Evolutionary conservation across 2,329 filamentous ascomycete species (phyloP).

Genomic region (Xylariaceae sp.): DNA sequence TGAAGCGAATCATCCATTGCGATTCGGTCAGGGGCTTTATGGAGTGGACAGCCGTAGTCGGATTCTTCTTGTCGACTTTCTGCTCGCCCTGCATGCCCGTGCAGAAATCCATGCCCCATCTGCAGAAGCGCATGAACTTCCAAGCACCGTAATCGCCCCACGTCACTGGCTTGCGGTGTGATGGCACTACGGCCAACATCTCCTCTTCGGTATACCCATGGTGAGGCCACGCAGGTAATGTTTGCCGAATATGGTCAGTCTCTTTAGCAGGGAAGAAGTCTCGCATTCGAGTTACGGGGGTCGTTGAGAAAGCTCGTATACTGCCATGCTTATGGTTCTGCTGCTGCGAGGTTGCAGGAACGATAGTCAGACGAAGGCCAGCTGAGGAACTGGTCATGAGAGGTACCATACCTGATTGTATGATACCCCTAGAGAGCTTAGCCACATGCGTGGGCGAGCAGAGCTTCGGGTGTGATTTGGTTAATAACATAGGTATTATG

Average conservation of each 20-base stretch:
- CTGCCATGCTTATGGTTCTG: conserved; percentile 24
- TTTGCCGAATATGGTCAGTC: conserved; percentile 59
- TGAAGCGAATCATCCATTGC: conserved; percentile 85
- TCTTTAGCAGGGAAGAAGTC: conserved; percentile 63
- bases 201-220: conserved; percentile 74
- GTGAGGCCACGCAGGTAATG: conserved; percentile 67
- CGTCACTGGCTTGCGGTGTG: conserved; percentile 71
- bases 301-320: conserved; percentile 49
- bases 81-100: conserved; percentile 75
- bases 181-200: conserved; percentile 71
- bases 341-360: conserved; percentile 19
- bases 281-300: conserved; percentile 43
- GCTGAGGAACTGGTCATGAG: conserved; percentile 22
- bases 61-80: conserved; percentile 57
- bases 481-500: conserved; percentile 29
- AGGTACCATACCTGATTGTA: conserved; percentile 23
- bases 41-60: conserved; percentile 53
- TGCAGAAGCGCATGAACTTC: conserved; percentile 69
- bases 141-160: conserved; percentile 78
- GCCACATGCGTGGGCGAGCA: conserved; percentile 32
- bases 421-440: conserved; percentile 25
- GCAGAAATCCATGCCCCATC: conserved; percentile 77
- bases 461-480: conserved; percentile 29
- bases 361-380: conserved; percentile 29
- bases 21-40: conserved; percentile 70